These are phyloP conservation scores for Samsoniella hepiali DNA, from an alignment of 2,329 filamentous ascomycete species.

Conservation along the genomic window DNA sequence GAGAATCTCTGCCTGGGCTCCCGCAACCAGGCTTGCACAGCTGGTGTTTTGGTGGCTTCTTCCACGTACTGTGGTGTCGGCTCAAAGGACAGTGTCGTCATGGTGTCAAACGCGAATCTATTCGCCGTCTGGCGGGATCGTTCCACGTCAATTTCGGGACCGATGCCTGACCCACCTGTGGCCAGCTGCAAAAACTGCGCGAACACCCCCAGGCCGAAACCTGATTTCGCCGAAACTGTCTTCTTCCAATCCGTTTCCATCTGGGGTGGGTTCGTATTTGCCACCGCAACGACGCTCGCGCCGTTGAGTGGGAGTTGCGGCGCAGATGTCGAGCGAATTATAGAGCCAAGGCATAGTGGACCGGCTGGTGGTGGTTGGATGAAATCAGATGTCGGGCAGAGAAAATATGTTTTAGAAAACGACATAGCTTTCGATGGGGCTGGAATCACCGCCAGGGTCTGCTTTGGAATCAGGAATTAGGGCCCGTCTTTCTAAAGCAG, in stretches of 20 bases:
- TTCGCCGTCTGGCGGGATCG: constrained; percentile 24
- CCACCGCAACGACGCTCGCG: constrained; percentile 24
- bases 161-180: no score
- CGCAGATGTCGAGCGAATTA: constrained; percentile 29
- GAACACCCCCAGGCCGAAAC: constrained; percentile 27
- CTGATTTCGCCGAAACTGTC: constrained; percentile 27
- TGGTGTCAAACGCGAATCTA: constrained; percentile 27
- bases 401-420: constrained; percentile 27
- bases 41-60: constrained; percentile 26
- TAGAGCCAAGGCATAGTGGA: constrained; percentile 29
- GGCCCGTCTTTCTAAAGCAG: no score
- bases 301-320: constrained; percentile 29
- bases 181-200: constrained; percentile 30
- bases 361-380: constrained; percentile 28
- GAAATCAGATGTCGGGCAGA: constrained; percentile 29
- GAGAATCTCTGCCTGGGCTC: constrained; percentile 28
- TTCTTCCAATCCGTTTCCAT: constrained; percentile 30
- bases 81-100: constrained; percentile 29
- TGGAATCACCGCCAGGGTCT: no score
- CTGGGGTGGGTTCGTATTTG: background rate
- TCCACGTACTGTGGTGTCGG: constrained; percentile 27
- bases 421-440: constrained; percentile 20
- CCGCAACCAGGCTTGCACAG: constrained; percentile 27
- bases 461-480: no score
- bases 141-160: constrained; percentile 26